Conservation (phyloP, 225 moss, liverwort and hornwort species). For the Thuidium tamariscinum region DNA sequence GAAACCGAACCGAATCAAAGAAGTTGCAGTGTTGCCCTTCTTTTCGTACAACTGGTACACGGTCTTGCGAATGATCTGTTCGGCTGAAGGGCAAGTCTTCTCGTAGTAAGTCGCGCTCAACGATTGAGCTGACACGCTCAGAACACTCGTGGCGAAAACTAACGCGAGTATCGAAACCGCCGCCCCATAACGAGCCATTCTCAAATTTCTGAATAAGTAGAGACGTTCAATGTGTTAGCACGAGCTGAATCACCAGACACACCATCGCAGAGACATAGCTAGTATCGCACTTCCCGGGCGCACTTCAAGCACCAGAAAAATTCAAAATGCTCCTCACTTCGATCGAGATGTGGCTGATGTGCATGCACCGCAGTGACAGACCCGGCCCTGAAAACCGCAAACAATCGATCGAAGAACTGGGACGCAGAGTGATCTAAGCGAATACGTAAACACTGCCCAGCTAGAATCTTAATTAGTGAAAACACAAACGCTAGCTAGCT, state of each 20-base stretch:
- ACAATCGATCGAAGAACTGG: neutral
- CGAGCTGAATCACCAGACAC: neutral
- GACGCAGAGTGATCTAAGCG: neutral
- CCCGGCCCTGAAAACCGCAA: neutral
- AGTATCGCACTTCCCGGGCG: neutral
- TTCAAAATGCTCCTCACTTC: neutral
- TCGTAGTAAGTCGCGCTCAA: neutral
- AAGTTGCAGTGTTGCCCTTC: constrained; percentile 43
- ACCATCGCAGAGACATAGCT: neutral
- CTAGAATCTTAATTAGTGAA: neutral
- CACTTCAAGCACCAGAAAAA: neutral
- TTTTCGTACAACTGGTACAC: constrained; percentile 27
- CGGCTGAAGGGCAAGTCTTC: constrained; percentile 11
- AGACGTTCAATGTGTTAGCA: neutral
- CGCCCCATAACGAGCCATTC: neutral
- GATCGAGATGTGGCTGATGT: too few species aligned
- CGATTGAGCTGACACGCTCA: neutral
- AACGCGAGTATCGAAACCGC: neutral
- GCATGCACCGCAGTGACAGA: neutral
- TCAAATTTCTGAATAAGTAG: neutral
- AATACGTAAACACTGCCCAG: neutral
- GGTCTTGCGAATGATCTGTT: constrained; percentile 13
- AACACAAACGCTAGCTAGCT: neutral
- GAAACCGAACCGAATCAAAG: constrained; percentile 27
- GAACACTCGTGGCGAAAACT: neutral